phyloP scores from a whole-genome alignment of 2,329 filamentous ascomycete species.

The Scedosporium apiospermum region DNA sequence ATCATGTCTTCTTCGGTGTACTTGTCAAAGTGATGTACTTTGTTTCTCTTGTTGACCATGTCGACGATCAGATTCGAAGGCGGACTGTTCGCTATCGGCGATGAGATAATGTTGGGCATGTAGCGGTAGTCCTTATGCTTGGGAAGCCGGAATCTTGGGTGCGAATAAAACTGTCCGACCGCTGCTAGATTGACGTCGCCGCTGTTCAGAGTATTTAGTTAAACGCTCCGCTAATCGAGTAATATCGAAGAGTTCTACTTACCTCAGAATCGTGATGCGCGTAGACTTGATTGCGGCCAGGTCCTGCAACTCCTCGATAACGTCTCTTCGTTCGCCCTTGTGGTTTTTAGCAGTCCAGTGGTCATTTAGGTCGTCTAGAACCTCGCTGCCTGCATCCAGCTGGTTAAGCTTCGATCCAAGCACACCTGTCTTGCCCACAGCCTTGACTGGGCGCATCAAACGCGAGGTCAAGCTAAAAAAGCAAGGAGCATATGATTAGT shows the following conservation, averaged over 20 bases:
- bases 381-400: conserved; percentile 85
- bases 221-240: neutral
- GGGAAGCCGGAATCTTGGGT: conserved; percentile 65
- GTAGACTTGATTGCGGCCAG: conserved; percentile 88
- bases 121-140: conserved; percentile 93
- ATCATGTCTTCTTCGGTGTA: conserved; percentile 95
- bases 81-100: conserved; percentile 87
- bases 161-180: conserved; percentile 90
- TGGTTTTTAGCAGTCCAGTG: conserved; percentile 97
- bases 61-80: conserved; percentile 83
- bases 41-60: conserved; percentile 88
- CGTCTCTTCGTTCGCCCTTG: conserved; percentile 77
- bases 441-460: conserved; percentile 81
- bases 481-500: neutral
- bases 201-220: conserved; percentile 28
- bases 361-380: conserved; percentile 86
- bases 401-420: conserved; percentile 76
- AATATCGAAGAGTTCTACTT: conserved; percentile 11
- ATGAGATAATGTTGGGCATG: conserved; percentile 92
- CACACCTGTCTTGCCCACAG: conserved; percentile 70
- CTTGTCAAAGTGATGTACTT: conserved; percentile 59
- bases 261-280: conserved; percentile 79
- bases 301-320: conserved; percentile 87
- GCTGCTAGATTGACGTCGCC: conserved; percentile 92
- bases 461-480: conserved; percentile 18